These are phyloP conservation scores for Termitomyces sp. DNA, from an alignment of 768 basidiomycete species.

Conservation along the genomic window DNA sequence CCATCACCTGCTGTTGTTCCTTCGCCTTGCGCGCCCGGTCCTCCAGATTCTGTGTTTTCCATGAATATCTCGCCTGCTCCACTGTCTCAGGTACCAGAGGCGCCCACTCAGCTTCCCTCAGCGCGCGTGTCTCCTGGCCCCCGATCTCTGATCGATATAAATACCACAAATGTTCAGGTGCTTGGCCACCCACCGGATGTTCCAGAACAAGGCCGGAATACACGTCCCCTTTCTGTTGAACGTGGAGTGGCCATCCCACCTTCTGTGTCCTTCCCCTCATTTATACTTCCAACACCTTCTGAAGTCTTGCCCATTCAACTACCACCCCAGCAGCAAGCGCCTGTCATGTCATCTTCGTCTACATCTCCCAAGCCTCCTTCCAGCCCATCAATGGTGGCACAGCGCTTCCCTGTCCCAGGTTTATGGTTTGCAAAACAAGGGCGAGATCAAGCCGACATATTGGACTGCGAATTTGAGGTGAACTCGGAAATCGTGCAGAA, in stretches of 20 bases:
- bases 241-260: neutral
- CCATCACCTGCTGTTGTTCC: neutral
- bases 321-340: neutral
- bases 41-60: neutral
- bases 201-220: neutral
- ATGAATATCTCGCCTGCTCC: neutral
- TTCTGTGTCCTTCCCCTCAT: neutral
- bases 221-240: neutral
- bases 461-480: slow-evolving; percentile 31
- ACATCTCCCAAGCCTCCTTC: neutral
- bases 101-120: neutral
- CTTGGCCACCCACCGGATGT: neutral
- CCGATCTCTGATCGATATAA: neutral
- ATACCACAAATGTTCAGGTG: neutral
- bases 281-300: neutral
- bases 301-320: neutral
- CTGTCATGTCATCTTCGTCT: neutral
- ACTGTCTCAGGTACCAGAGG: neutral
- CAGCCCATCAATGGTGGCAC: neutral
- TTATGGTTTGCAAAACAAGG: slow-evolving; percentile 33
- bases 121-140: neutral
- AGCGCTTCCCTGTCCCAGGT: slow-evolving; percentile 31
- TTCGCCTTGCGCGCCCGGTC: neutral
- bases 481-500: slow-evolving; percentile 26
- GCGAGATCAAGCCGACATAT: slow-evolving; percentile 22